Evolutionary conservation across 305 asterid genomes (phyloP), one percentile per base, ranked within the genome.

Genomic region (Fraxinus floribunda): DNA sequence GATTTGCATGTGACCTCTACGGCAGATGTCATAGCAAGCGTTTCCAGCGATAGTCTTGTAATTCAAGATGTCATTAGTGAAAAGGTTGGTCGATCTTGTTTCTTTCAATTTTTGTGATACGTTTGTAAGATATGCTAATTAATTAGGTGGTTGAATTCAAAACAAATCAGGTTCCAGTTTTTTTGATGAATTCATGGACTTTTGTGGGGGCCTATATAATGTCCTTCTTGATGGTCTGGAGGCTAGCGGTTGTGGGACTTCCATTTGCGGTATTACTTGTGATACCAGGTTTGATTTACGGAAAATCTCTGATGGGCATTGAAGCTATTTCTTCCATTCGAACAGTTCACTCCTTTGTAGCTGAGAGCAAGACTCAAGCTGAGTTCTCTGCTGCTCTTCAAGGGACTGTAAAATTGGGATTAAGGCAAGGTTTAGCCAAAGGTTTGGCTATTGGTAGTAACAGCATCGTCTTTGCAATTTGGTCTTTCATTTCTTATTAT

Each of bases 401-500:
- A 32, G 98, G 97, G 79, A 89, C 97, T 0, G 93, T 94, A 2
- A 89, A 88, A 36, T 84, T 94, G 78, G 99, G 99, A 6, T 71
- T 91, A 13, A 85, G 85, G 62, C 99, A 97, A 82, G 99, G 99
- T 20, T 89, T 97, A 9, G 97, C 97, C 7, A 97, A 97, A 87
- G 99, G 99, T 1, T 84, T 94, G 83, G 98, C 98, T 3, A 90
- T 97, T 46, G 99, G 99, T 0, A 97, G 99, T 39, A 97, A 92
- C 20, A 94, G 98, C 0, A 81, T 97, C 0, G 95, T 91, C n/a
- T 97, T 92, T 44, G 98, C 98, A 0, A 92, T 94, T 46, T 94
- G 98, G 99, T 84, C 98, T 1, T 97, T 93, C 85, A 86, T 94
- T 93, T 84, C 98, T 3, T 97, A 89, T 46, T 97, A 94, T 7